These are phyloP conservation scores for Phytophthora tentaculata DNA, from an alignment of 352 stramenopile species.

Conservation along the genomic window DNA sequence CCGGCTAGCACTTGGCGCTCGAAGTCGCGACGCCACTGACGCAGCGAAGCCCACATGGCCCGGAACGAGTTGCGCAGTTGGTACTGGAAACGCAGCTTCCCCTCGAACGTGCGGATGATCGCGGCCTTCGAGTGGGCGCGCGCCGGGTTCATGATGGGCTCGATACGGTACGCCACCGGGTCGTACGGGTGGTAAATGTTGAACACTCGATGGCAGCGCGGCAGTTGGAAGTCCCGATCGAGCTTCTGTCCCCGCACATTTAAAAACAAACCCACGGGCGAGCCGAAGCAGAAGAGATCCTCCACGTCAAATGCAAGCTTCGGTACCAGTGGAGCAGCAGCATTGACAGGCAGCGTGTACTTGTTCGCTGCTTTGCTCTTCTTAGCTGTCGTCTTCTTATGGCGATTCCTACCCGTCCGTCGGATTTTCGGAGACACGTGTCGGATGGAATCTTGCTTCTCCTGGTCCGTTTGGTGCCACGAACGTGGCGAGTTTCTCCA, in stretches of 20 bases:
- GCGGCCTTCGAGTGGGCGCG: conserved; percentile 81
- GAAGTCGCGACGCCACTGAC: conserved; percentile 79
- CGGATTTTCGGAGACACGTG: conserved; percentile 12
- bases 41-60: conserved; percentile 77
- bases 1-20: conserved; percentile 73
- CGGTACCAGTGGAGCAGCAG: conserved; percentile 44
- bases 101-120: conserved; percentile 88
- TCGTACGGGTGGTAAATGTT: conserved; percentile 97
- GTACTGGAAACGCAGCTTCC: conserved; percentile 86
- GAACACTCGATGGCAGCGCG: conserved; percentile 87
- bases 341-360: conserved; percentile 16
- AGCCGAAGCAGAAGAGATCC: conserved; percentile 91
- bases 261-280: conserved; percentile 91
- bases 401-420: conserved; percentile 19
- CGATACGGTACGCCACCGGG: conserved; percentile 95
- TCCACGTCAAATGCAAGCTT: conserved; percentile 83
- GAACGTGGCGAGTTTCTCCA: conserved; percentile 27
- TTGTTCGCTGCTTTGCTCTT: conserved; percentile 26
- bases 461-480: conserved; percentile 8
- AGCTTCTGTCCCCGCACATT: conserved; percentile 91
- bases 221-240: conserved; percentile 70
- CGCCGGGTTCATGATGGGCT: conserved; percentile 90
- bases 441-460: conserved; percentile 13
- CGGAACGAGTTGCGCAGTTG: conserved; percentile 86
- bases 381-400: conserved; percentile 34